phyloP scores from a whole-genome alignment of 2,329 filamentous ascomycete genomes.

The Pseudopithomyces chartarum region DNA sequence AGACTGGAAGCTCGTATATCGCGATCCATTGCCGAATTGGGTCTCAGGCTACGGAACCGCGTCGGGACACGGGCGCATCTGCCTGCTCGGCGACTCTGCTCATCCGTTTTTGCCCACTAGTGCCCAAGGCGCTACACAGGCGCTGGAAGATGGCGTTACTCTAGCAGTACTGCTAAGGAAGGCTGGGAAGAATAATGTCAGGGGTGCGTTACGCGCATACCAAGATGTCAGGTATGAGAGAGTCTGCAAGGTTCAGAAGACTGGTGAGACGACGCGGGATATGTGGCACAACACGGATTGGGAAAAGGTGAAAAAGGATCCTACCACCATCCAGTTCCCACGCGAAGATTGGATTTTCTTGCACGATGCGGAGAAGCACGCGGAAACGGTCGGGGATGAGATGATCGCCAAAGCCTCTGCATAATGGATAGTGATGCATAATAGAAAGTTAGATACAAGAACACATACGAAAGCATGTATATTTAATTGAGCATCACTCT shows the following conservation, averaged over 20 bases:
- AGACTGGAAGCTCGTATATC: slow-evolving; percentile 62
- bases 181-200: slow-evolving; percentile 37
- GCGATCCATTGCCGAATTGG: slow-evolving; percentile 59
- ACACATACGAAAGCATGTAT: too few relatives aligned
- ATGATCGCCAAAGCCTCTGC: slow-evolving; percentile 25
- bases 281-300: slow-evolving; percentile 44
- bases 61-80: slow-evolving; percentile 48
- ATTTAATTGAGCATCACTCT: too few relatives aligned
- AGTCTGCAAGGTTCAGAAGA: slow-evolving; percentile 41
- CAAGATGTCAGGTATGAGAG: slow-evolving; percentile 42
- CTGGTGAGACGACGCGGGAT: slow-evolving; percentile 40
- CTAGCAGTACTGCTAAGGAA: slow-evolving; percentile 32
- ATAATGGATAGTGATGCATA: neutral
- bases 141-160: slow-evolving; percentile 55
- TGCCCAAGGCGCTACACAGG: slow-evolving; percentile 60
- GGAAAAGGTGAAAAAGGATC: slow-evolving; percentile 39
- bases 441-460: neutral
- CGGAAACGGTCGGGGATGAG: slow-evolving; percentile 35
- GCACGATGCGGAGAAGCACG: slow-evolving; percentile 37
- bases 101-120: slow-evolving; percentile 61
- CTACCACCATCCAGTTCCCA: slow-evolving; percentile 34
- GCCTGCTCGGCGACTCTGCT: slow-evolving; percentile 59
- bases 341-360: slow-evolving; percentile 40
- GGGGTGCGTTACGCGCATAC: slow-evolving; percentile 35
- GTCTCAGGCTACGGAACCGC: slow-evolving; percentile 52